These are phyloP conservation scores for Fimicolochytrium jonesii DNA, from an alignment of 192 early-diverging fungal species.

Conservation along the genomic window DNA sequence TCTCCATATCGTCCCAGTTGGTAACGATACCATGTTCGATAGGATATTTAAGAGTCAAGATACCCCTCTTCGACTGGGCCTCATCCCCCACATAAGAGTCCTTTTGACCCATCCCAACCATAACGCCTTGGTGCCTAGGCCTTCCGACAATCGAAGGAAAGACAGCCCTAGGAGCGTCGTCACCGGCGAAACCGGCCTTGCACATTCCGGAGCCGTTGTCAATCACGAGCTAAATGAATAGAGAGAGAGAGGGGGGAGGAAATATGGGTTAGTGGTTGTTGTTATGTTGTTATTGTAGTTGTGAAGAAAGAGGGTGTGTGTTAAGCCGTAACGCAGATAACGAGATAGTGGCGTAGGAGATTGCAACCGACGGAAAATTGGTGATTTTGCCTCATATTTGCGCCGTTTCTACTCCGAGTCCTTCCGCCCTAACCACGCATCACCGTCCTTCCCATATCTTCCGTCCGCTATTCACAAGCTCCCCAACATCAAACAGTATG, in stretches of 20 bases:
- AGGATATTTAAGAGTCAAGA: conserved; percentile 65
- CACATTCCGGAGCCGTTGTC: conserved; percentile 73
- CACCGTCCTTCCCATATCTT: neutral
- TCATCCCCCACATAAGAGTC: conserved; percentile 72
- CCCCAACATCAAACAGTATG: too few species aligned
- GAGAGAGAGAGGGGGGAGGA: neutral
- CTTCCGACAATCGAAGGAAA: conserved; percentile 70
- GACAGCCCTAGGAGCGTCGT: conserved; percentile 63
- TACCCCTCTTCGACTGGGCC: conserved; percentile 69
- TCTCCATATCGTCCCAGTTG: conserved; percentile 78
- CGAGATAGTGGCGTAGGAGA: neutral
- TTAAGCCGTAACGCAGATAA: neutral
- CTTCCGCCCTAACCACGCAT: too few species aligned
- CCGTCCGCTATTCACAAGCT: neutral
- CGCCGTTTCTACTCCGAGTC: too few species aligned
- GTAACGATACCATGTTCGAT: conserved; percentile 74
- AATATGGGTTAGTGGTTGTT: neutral
- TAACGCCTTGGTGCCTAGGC: conserved; percentile 66
- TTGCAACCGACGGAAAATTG: neutral
- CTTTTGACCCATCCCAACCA: conserved; percentile 72
- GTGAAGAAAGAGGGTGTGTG: neutral
- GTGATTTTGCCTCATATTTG: too few species aligned
- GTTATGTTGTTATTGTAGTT: neutral
- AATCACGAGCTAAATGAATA: conserved; percentile 45
- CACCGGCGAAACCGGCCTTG: conserved; percentile 70